phyloP scores from a whole-genome alignment of 768 basidiomycete genomes.

The Amanita brunnescens region DNA sequence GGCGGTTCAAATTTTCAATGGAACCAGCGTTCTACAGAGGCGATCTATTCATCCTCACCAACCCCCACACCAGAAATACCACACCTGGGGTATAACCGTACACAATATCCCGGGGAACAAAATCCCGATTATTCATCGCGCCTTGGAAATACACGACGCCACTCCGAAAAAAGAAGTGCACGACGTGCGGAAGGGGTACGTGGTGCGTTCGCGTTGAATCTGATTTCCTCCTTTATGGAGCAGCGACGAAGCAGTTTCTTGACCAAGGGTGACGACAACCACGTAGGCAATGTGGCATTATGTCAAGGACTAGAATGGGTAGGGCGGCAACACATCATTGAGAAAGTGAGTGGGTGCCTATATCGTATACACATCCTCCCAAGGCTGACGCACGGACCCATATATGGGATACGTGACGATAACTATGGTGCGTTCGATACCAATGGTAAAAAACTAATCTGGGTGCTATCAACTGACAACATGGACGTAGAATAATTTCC shows the following conservation, averaged over 20 bases:
- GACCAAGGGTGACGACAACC: slow-evolving; percentile 97
- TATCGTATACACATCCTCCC: too few relatives aligned
- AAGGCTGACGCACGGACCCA: slow-evolving; percentile 29
- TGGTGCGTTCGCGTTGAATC: background rate
- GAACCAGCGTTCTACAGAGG: too few relatives aligned
- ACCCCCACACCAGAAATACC: slow-evolving; percentile 58
- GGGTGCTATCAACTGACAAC: too few relatives aligned
- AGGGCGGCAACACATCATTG: slow-evolving; percentile 81
- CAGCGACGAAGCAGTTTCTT: slow-evolving; percentile 60
- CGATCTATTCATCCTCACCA: too few relatives aligned
- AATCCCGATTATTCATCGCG: slow-evolving; percentile 94
- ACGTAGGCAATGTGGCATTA: slow-evolving; percentile 76
- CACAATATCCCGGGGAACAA: slow-evolving; percentile 91
- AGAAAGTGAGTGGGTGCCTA: slow-evolving; percentile 86
- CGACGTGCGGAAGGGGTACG: background rate
- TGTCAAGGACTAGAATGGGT: slow-evolving; percentile 87
- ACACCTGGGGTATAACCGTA: slow-evolving; percentile 93
- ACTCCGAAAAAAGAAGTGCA: slow-evolving; percentile 22
- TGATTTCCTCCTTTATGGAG: too few relatives aligned
- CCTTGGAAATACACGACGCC: slow-evolving; percentile 85
- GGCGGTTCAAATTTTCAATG: too few relatives aligned
- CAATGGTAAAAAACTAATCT: too few relatives aligned
- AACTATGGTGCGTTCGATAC: slow-evolving; percentile 69
- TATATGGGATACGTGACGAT: slow-evolving; percentile 97
- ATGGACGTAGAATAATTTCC: slow-evolving; percentile 76